Conservation (phyloP, 371 early-diverging fungal genomes). For the Haplosporangium sp. region DNA sequence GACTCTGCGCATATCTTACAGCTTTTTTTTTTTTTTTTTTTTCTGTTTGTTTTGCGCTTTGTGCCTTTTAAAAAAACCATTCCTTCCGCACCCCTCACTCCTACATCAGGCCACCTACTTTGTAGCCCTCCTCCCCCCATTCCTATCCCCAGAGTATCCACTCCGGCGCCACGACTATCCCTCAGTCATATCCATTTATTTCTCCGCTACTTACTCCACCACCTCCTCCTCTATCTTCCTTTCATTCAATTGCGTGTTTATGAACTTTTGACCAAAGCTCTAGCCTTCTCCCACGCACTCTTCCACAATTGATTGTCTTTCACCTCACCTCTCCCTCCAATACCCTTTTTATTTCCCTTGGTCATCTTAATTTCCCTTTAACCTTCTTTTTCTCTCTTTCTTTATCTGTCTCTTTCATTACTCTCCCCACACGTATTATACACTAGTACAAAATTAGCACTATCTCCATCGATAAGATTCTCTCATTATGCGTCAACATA, state of each 20-base stretch:
- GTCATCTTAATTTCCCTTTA: neutral
- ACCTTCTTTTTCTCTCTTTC: neutral
- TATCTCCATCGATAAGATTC: conserved; percentile 8
- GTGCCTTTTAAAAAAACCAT: neutral
- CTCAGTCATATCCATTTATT: too few relatives aligned
- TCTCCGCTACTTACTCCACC: neutral
- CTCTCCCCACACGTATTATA: neutral
- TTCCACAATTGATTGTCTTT: neutral
- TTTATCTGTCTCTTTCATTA: neutral
- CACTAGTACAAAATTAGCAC: neutral
- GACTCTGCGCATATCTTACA: neutral
- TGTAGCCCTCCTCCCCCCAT: neutral
- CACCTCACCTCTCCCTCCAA: neutral
- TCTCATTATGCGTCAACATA: neutral
- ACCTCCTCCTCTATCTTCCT: neutral
- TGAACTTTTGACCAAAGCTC: neutral
- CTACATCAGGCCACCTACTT: neutral
- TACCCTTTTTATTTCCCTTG: too few relatives aligned
- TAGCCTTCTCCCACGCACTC: neutral
- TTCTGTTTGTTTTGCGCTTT: conserved; percentile 4
- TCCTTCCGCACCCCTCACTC: neutral
- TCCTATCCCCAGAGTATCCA: neutral
- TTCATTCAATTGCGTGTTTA: neutral
- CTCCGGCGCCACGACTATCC: neutral
- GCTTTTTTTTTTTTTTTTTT: conserved; percentile 8